Percentiles rank a stretch among this genome's conserved stretches.
Evolutionary conservation across 371 early-diverging fungal genomes (phyloP).

Genomic region (Mortierella sp.): DNA sequence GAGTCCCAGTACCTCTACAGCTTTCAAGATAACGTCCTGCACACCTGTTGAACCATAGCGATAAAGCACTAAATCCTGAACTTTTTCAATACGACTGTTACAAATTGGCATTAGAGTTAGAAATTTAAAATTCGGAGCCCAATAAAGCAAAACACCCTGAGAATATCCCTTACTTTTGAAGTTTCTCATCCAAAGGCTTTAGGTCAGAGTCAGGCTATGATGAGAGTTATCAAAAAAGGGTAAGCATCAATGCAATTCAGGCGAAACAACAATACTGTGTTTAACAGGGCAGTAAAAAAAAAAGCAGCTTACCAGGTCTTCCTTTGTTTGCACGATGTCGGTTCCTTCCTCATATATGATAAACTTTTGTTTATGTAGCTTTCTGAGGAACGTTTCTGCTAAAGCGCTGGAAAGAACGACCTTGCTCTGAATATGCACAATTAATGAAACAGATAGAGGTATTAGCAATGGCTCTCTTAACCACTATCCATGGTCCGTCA

Average conservation of each 20-base stretch:
- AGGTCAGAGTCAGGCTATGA: slow-evolving; percentile 63
- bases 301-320: slow-evolving; percentile 59
- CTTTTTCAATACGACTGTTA: slow-evolving; percentile 75
- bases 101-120: neutral
- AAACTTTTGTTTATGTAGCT: slow-evolving; percentile 75
- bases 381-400: slow-evolving; percentile 82
- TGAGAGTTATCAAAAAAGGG: neutral
- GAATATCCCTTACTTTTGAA: slow-evolving; percentile 56
- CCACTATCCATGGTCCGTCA: neutral
- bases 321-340: slow-evolving; percentile 72
- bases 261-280: neutral
- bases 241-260: neutral
- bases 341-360: slow-evolving; percentile 76
- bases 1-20: slow-evolving; percentile 72
- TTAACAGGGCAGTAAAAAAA: slow-evolving; percentile 1
- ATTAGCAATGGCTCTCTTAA: no score
- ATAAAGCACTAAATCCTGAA: slow-evolving; percentile 84
- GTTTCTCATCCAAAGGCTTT: slow-evolving; percentile 74
- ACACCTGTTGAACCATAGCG: slow-evolving; percentile 86
- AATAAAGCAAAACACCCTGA: neutral
- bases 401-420: slow-evolving; percentile 81
- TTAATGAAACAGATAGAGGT: neutral
- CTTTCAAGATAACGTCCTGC: slow-evolving; percentile 71
- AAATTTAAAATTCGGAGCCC: neutral
- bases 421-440: slow-evolving; percentile 49